Conservation (phyloP, 306 rosid genomes). For the Alnus glutinosa region DNA sequence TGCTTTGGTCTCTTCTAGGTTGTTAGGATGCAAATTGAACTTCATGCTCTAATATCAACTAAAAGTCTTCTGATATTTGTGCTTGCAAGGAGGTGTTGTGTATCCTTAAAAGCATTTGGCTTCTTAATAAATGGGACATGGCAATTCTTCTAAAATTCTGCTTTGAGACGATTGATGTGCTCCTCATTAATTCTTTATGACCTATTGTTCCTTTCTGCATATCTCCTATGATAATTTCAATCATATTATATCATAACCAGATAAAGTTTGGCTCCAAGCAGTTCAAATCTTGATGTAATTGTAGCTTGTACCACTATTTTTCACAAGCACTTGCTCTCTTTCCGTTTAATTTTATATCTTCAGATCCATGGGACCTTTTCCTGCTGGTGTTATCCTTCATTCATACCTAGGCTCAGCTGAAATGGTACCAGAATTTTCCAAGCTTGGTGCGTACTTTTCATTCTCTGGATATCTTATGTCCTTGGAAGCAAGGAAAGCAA, state of each 20-base stretch:
- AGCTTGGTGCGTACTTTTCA: conserved; percentile 85
- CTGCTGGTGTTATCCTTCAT: conserved; percentile 90
- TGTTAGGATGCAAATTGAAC: no score
- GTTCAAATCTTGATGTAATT: not conserved
- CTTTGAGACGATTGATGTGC: not conserved
- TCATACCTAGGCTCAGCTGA: conserved; percentile 90
- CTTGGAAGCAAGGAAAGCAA: conserved; percentile 64
- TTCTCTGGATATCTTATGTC: conserved; percentile 90
- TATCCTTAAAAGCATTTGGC: not conserved
- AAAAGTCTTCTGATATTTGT: not conserved
- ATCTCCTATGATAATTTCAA: not conserved
- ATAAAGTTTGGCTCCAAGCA: not conserved
- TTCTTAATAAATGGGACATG: not conserved
- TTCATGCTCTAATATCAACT: no score
- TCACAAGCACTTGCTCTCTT: not conserved
- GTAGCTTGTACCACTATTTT: not conserved
- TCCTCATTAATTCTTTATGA: not conserved
- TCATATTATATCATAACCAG: not conserved
- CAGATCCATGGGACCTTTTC: conserved; percentile 85
- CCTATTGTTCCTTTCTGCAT: not conserved
- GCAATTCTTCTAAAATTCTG: not conserved
- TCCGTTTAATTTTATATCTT: conserved; percentile 20
- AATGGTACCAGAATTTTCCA: conserved; percentile 86
- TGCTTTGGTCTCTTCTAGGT: not conserved
- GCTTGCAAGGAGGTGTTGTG: not conserved